Conservation (phyloP, 768 basidiomycete species). For the Cubamyces sp. region DNA sequence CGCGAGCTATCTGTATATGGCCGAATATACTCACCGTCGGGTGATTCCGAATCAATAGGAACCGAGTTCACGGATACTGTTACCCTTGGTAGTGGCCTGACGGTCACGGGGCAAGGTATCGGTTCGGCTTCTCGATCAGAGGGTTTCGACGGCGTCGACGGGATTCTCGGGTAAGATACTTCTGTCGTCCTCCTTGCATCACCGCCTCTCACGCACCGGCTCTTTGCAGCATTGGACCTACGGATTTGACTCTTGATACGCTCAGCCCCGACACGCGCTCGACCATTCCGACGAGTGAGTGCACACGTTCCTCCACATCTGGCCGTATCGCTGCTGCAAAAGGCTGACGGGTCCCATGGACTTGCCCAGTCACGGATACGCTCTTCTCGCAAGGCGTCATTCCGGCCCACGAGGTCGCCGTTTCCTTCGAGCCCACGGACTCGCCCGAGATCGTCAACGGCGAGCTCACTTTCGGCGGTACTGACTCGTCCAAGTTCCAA, state of each 20-base stretch:
- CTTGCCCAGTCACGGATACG: slow-evolving; percentile 40
- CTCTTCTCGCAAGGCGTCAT: slow-evolving; percentile 34
- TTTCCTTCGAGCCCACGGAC: slow-evolving; percentile 34
- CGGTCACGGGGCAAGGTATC: slow-evolving; percentile 60
- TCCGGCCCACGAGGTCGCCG: slow-evolving; percentile 25
- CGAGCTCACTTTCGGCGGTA: slow-evolving; percentile 39
- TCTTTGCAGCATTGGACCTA: slow-evolving; percentile 64
- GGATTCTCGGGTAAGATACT: slow-evolving; percentile 59
- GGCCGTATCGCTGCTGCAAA: neutral
- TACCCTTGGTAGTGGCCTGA: slow-evolving; percentile 51
- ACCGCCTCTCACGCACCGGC: neutral
- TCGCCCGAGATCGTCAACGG: slow-evolving; percentile 28
- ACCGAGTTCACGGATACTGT: slow-evolving; percentile 51
- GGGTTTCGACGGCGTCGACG: slow-evolving; percentile 56
- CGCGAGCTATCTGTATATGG: too few species aligned
- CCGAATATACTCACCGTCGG: too few species aligned
- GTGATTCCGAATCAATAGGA: slow-evolving; percentile 19
- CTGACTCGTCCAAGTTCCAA: slow-evolving; percentile 33
- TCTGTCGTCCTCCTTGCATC: neutral
- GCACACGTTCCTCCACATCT: too few species aligned
- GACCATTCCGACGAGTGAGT: slow-evolving; percentile 24
- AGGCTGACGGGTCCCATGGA: slow-evolving; percentile 15
- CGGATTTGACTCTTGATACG: slow-evolving; percentile 50
- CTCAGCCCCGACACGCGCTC: slow-evolving; percentile 20
- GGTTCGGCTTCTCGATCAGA: slow-evolving; percentile 55